Evolutionary conservation across 345 rosid species (phyloP), one percentile per base, ranked within the genome.

Genomic region (Arabidopsis arenosa): DNA sequence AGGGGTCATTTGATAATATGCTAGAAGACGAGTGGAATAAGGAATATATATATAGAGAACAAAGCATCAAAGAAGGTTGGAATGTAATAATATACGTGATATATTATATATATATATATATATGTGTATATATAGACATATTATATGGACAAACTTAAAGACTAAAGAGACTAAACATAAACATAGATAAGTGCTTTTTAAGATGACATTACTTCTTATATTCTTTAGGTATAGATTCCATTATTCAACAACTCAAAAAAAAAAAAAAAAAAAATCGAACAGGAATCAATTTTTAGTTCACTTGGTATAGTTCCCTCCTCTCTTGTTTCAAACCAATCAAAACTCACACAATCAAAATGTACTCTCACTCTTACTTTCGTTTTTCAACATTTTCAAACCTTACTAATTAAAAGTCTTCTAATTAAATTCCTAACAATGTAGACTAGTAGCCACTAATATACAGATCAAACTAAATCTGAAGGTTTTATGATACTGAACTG

Each of bases 161-260:
- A 69, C 13, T 37, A 70, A 76, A 76, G 56, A 47, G 58, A 70
- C 63, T 49, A 61, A 43, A 70, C 71, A 76, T 43, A 54, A 52
- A 68, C 58, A 68, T 63, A 62, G 39, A 55, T 63, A 51, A 68
- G 54, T 61, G 69, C 63, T 75, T 75, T 67, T 67, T 67, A 58
- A 67, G 26, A 59, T 67, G 60, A 9, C 68, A 75, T 49, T 62
- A 49, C 40, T 68, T 68, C 63, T 41, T 41, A 75, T 40, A 75
- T 28, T 68, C 74, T 68, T 18, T 68, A 60, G 70, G 80, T 21
- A 61, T 41, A 52, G 55, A 76, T 76, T 76, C 80, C 70, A 53
- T 61, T 55, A 60, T 75, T 75, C 63, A 48, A 60, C 44, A 17
- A 18, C 55, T 69, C 48, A 59, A 63, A 63, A 23, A 23, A 23